Conservation (phyloP, 2,329 filamentous ascomycete genomes). For the Tothia fuscella region DNA sequence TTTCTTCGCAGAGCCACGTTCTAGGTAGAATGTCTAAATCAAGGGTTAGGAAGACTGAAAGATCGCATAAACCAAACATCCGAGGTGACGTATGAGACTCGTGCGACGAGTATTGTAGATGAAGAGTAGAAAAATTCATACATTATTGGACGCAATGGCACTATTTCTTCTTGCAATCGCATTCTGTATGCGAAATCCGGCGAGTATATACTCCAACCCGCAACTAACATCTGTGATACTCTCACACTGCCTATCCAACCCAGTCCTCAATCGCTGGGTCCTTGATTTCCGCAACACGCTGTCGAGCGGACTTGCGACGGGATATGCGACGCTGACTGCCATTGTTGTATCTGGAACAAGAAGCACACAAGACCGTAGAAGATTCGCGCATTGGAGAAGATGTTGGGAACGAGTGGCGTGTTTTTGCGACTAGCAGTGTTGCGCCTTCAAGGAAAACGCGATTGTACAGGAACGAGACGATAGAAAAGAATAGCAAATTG, state of each 20-base stretch:
- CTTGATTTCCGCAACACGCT: conserved; percentile 29
- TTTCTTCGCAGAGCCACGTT: no score
- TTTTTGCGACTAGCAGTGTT: not conserved
- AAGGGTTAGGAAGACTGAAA: no score
- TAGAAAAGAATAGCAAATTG: conserved; percentile 1
- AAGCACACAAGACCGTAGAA: conserved; percentile 13
- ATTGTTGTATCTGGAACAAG: conserved; percentile 25
- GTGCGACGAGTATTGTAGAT: no score
- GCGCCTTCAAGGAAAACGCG: not conserved
- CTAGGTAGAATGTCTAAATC: no score
- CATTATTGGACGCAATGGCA: no score
- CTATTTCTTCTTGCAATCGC: conserved; percentile 1
- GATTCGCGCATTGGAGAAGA: conserved; percentile 11
- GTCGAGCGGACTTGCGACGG: conserved; percentile 28
- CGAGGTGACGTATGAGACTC: no score
- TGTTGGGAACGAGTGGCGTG: conserved; percentile 6
- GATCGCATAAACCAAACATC: no score
- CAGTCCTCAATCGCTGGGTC: conserved; percentile 32
- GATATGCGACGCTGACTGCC: conserved; percentile 33
- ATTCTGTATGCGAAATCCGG: conserved; percentile 4
- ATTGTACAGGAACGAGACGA: not conserved
- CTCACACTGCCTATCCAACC: conserved; percentile 30
- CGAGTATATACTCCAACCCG: conserved; percentile 6
- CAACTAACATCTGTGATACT: conserved; percentile 20
- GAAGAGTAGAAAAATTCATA: no score